These are phyloP conservation scores for Bisporella sp. DNA, from an alignment of 2,329 filamentous ascomycete species.

Conservation along the genomic window DNA sequence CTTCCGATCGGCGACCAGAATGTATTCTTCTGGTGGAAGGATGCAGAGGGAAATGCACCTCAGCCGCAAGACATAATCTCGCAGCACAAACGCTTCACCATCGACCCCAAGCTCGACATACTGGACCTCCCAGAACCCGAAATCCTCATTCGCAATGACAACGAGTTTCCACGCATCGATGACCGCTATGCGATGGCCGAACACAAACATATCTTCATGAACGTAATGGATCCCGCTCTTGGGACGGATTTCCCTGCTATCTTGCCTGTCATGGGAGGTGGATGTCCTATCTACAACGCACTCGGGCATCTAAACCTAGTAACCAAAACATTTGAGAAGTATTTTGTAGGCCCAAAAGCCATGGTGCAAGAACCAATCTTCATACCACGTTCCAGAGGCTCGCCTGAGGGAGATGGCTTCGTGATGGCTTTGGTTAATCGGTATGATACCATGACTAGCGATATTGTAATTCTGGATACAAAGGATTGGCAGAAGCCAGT, in stretches of 20 bases:
- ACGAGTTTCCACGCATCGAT: conserved; percentile 24
- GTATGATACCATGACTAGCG: conserved; percentile 9
- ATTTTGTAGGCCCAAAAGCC: conserved; percentile 15
- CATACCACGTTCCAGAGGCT: conserved; percentile 14
- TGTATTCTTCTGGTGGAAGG: conserved; percentile 37
- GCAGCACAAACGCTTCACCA: conserved; percentile 16
- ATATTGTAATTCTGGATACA: conserved; percentile 8
- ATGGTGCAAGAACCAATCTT: conserved; percentile 22
- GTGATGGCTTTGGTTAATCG: conserved; percentile 23
- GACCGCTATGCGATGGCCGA: conserved; percentile 32
- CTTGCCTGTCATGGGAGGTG: conserved; percentile 1
- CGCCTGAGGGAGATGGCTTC: conserved; percentile 22
- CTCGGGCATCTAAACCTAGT: conserved; percentile 4
- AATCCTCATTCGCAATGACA: conserved; percentile 28
- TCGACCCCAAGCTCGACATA: conserved; percentile 17
- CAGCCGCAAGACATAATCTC: conserved; percentile 20
- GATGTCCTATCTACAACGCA: conserved; percentile 4
- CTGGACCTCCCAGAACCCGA: conserved; percentile 21
- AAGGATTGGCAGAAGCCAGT: conserved; percentile 1
- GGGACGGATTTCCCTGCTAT: not conserved
- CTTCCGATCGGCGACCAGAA: conserved; percentile 32
- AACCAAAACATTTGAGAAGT: conserved; percentile 3
- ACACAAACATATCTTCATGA: conserved; percentile 41
- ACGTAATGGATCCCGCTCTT: conserved; percentile 20
- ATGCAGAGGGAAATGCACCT: conserved; percentile 29